Evolutionary conservation across 208 protist genomes (phyloP).

Genomic region (Phytomonas francai): DNA sequence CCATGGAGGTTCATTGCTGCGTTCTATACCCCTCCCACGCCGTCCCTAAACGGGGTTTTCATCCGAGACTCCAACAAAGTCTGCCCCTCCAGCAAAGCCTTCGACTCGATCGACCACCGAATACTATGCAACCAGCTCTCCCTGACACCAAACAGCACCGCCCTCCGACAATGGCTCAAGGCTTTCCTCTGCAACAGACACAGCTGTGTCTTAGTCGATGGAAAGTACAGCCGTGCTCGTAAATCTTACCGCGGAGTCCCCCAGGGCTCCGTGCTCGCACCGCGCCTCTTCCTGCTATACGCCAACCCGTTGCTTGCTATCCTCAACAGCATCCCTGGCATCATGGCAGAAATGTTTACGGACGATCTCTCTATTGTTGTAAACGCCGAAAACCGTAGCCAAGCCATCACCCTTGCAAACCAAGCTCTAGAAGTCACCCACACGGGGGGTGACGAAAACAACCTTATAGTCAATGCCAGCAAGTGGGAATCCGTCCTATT

Average conservation of each 20-base stretch:
- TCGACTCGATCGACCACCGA: too few relatives aligned
- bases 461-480: too few relatives aligned
- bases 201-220: too few relatives aligned
- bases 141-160: not conserved
- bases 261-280: too few relatives aligned
- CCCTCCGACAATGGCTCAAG: not conserved
- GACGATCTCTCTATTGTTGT: not conserved
- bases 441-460: not conserved
- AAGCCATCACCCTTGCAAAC: not conserved
- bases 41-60: not conserved
- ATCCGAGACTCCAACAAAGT: not conserved
- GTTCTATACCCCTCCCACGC: not conserved
- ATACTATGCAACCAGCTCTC: not conserved
- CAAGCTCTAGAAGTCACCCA: not conserved
- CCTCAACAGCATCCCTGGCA: too few relatives aligned
- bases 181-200: too few relatives aligned
- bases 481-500: too few relatives aligned
- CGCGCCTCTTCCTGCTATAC: too few relatives aligned
- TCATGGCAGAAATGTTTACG: not conserved
- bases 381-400: not conserved
- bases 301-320: too few relatives aligned
- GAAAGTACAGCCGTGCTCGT: too few relatives aligned
- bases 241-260: too few relatives aligned
- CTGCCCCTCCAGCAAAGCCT: not conserved
- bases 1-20: not conserved